Percentiles rank a stretch among this genome's conserved stretches.
These are phyloP conservation scores for Podila epicladia DNA, from an alignment of 192 early-diverging fungal species.

Conservation along the genomic window DNA sequence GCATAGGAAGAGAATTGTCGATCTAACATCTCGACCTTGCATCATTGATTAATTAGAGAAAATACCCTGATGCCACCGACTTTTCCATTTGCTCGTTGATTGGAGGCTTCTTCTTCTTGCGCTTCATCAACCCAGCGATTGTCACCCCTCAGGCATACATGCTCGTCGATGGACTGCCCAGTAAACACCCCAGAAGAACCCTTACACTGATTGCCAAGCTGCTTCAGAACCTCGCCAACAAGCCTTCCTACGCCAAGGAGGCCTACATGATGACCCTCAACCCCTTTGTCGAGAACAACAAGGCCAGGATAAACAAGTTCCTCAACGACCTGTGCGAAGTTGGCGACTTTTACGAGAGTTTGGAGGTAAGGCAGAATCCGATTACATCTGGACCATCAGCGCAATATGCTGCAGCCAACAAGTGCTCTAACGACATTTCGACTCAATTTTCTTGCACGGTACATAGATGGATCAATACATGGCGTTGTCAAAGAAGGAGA, in stretches of 20 bases:
- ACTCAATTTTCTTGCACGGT: not conserved
- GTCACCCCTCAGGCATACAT: constrained; percentile 97
- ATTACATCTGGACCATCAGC: too few relatives aligned
- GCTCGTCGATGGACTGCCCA: constrained; percentile 85
- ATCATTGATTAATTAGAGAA: constrained; percentile 60
- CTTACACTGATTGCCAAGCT: constrained; percentile 94
- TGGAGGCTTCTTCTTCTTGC: constrained; percentile 96
- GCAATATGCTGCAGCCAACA: not conserved
- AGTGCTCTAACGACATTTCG: too few relatives aligned
- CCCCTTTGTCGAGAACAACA: constrained; percentile 92
- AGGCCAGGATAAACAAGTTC: constrained; percentile 86
- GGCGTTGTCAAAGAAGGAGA: constrained; percentile 92
- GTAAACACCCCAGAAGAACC: constrained; percentile 83
- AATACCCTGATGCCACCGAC: constrained; percentile 91
- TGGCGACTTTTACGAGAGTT: constrained; percentile 92
- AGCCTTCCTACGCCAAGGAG: constrained; percentile 92
- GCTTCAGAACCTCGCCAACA: constrained; percentile 95
- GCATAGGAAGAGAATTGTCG: too few relatives aligned
- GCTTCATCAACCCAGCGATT: constrained; percentile 98
- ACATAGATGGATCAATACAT: constrained; percentile 95
- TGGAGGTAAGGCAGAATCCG: constrained; percentile 64
- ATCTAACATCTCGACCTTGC: not conserved
- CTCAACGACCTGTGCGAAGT: constrained; percentile 94
- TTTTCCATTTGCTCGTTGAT: constrained; percentile 92
- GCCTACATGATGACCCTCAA: constrained; percentile 89